These are phyloP conservation scores for Azolla pinnata DNA, from an alignment of 75 land plant species.

Conservation along the genomic window DNA sequence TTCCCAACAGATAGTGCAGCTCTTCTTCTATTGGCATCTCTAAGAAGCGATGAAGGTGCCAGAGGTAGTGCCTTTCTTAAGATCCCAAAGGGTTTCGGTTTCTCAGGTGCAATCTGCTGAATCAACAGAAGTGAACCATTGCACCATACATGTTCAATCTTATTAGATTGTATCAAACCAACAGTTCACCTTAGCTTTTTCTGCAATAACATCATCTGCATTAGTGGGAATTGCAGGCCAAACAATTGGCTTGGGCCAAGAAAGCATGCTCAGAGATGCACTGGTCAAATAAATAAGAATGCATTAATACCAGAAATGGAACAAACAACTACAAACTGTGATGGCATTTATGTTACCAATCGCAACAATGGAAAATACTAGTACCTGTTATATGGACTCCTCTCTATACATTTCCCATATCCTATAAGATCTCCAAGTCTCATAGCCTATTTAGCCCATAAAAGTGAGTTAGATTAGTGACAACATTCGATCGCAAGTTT, in stretches of 20 bases:
- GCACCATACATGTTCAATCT: no score
- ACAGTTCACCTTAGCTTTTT: constrained; percentile 69
- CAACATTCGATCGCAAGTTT: no score
- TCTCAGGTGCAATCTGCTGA: constrained; percentile 37
- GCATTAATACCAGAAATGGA: background rate
- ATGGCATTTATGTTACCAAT: no score
- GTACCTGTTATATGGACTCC: constrained; percentile 89
- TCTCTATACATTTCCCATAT: constrained; percentile 73
- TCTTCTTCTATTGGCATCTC: constrained; percentile 91
- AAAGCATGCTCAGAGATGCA: constrained; percentile 86
- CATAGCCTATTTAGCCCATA: constrained; percentile 53
- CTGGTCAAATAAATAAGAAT: constrained; percentile 24
- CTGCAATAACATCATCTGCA: constrained; percentile 44
- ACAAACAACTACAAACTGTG: background rate
- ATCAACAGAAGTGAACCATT: no score
- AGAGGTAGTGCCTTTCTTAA: constrained; percentile 59
- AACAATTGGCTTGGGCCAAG: constrained; percentile 90
- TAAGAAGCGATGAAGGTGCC: constrained; percentile 65
- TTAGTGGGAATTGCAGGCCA: constrained; percentile 87
- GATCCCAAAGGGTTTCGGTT: constrained; percentile 50
- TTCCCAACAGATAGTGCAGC: constrained; percentile 87
- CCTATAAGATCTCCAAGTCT: constrained; percentile 86
- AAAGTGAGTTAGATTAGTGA: background rate
- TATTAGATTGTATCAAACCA: no score
- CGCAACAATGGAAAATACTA: no score